Conservation (phyloP, 352 stramenopile genomes). For the Phytophthora macrochlamydospora region DNA sequence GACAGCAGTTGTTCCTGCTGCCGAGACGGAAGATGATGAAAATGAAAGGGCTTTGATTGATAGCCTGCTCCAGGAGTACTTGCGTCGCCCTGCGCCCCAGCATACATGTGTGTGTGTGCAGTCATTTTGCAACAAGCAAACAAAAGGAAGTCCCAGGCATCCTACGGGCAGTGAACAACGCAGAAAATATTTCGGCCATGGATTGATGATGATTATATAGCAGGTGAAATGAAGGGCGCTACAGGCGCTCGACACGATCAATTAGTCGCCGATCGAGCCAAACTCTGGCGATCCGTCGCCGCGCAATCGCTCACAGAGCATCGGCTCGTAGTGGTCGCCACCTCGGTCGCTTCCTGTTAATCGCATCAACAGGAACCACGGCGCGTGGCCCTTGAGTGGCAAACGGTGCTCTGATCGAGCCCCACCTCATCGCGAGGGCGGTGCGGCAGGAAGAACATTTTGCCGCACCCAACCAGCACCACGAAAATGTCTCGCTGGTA, state of each 20-base stretch:
- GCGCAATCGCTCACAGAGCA: constrained; percentile 83
- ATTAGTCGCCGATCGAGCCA: constrained; percentile 80
- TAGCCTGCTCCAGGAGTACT: constrained; percentile 33
- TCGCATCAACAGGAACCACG: constrained; percentile 90
- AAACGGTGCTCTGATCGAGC: constrained; percentile 48
- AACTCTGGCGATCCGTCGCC: constrained; percentile 86
- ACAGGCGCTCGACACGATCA: constrained; percentile 1
- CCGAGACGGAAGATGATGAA: constrained; percentile 24
- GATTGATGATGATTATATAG: constrained; percentile 26
- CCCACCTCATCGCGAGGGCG: constrained; percentile 54
- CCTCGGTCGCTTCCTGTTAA: constrained; percentile 84
- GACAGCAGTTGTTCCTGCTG: constrained; percentile 9
- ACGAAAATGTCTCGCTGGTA: constrained; percentile 91
- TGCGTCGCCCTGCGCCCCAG: constrained; percentile 21
- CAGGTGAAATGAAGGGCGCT: constrained; percentile 28
- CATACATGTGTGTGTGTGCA: constrained; percentile 7
- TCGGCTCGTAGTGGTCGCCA: constrained; percentile 89
- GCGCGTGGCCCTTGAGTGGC: constrained; percentile 76
- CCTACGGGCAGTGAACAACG: too few relatives aligned
- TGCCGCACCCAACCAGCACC: constrained; percentile 84
- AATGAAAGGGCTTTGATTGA: constrained; percentile 40
- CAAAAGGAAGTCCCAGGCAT: background rate
- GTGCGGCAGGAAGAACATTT: constrained; percentile 91
- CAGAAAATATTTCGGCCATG: background rate
- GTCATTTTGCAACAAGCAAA: constrained; percentile 8